A percentile compares a stretch with the other conserved stretches of the same genome.
Evolutionary conservation across 371 early-diverging fungal genomes (phyloP).

Genomic region (Haplosporangium sp.): DNA sequence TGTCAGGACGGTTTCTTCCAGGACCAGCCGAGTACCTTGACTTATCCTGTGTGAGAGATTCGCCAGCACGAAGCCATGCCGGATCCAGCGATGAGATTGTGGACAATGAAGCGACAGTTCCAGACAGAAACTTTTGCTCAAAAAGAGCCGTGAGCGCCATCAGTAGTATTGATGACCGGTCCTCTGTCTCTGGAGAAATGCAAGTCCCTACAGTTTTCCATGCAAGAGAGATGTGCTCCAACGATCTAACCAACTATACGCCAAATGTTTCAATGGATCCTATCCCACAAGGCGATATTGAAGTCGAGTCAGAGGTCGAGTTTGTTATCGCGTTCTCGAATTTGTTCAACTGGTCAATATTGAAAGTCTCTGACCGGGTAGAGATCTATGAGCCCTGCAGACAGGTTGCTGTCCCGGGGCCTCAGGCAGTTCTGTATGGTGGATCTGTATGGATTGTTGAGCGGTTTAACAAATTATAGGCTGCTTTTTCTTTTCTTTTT

Average conservation of each 20-base stretch:
- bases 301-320: background rate
- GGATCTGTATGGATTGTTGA: constrained; percentile 33
- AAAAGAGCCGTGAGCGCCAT: background rate
- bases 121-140: background rate
- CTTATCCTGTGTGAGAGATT: background rate
- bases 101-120: background rate
- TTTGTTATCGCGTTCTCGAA: constrained; percentile 34
- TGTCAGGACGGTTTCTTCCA: no score
- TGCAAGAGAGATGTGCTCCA: background rate
- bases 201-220: background rate
- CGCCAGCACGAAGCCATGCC: background rate
- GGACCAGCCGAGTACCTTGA: background rate
- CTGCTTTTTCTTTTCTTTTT: constrained; percentile 5
- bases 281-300: background rate
- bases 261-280: background rate
- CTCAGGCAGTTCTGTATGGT: background rate
- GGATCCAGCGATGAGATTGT: background rate
- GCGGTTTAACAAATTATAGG: constrained; percentile 11
- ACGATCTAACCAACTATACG: background rate
- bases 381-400: constrained; percentile 50
- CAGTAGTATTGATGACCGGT: constrained; percentile 6
- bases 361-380: constrained; percentile 39
- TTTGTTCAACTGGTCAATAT: constrained; percentile 25
- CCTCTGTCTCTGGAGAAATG: background rate
- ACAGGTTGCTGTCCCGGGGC: background rate